Evolutionary conservation across 306 rosid species (phyloP).

Genomic region (Aeschynomene evenia): DNA sequence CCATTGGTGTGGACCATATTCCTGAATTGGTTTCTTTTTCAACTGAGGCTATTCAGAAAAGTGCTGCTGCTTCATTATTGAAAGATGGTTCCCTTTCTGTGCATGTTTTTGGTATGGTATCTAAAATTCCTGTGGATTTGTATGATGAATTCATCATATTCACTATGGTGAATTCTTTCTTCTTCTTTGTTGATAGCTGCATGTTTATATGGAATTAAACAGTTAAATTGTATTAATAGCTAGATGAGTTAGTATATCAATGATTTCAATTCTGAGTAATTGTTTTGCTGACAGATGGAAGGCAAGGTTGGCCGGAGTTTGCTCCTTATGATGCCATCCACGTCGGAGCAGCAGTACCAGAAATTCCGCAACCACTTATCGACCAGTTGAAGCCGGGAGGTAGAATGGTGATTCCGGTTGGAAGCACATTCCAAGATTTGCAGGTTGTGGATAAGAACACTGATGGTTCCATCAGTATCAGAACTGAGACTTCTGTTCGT

Average conservation of each 20-base stretch:
- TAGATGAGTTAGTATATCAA: too few relatives aligned
- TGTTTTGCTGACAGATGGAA: conserved; percentile 63
- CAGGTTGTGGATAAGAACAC: conserved; percentile 79
- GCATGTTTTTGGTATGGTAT: conserved; percentile 69
- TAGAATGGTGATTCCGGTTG: conserved; percentile 95
- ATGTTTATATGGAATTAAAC: too few relatives aligned
- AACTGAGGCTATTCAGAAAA: conserved; percentile 60
- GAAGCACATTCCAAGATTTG: conserved; percentile 73
- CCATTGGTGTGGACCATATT: conserved; percentile 91
- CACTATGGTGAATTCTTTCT: background rate
- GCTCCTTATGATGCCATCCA: conserved; percentile 95
- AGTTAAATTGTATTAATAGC: too few relatives aligned
- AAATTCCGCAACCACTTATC: conserved; percentile 78
- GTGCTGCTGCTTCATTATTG: conserved; percentile 69
- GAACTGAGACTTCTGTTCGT: conserved; percentile 74
- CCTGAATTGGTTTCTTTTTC: conserved; percentile 86
- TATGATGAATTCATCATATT: conserved; percentile 14
- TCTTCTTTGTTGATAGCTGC: too few relatives aligned
- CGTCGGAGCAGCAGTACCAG: conserved; percentile 92
- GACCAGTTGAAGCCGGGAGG: conserved; percentile 97
- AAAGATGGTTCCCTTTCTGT: conserved; percentile 80
- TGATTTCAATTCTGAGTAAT: background rate
- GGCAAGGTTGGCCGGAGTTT: conserved; percentile 81
- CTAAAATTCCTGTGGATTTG: background rate
- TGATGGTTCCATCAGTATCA: conserved; percentile 67